These are phyloP conservation scores for Botrytis sinoallii DNA, from an alignment of 2,329 filamentous ascomycete species.

Conservation along the genomic window DNA sequence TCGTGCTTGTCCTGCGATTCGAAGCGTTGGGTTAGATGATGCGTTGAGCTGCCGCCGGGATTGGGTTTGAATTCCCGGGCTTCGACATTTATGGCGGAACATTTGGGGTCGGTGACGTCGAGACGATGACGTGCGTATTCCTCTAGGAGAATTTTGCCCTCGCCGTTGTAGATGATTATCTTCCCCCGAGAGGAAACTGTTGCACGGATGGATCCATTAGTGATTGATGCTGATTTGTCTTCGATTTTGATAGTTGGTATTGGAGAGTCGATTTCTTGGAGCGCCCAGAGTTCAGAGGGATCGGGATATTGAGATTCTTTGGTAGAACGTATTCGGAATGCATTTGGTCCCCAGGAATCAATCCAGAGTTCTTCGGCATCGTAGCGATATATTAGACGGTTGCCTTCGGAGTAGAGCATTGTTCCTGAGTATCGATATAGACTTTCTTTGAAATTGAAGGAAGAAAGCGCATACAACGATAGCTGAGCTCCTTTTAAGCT, in stretches of 20 bases:
- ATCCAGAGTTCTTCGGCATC: conserved; percentile 49
- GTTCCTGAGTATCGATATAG: background rate
- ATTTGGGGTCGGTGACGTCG: conserved; percentile 49
- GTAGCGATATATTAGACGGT: conserved; percentile 34
- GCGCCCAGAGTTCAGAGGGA: conserved; percentile 43
- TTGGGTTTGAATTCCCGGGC: conserved; percentile 50
- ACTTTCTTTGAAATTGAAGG: background rate
- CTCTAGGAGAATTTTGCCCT: conserved; percentile 46
- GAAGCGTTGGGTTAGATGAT: conserved; percentile 56
- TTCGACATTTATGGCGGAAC: conserved; percentile 49
- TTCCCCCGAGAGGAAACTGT: conserved; percentile 47
- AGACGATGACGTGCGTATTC: conserved; percentile 49
- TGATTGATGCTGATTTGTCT: conserved; percentile 38
- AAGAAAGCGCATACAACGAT: background rate
- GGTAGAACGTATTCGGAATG: conserved; percentile 48
- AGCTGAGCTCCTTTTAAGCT: background rate
- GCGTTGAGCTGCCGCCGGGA: conserved; percentile 43
- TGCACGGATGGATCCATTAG: conserved; percentile 49
- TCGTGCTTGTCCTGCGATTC: conserved; percentile 54
- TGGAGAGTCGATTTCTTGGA: conserved; percentile 25
- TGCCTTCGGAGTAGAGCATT: conserved; percentile 32
- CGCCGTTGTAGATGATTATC: conserved; percentile 45
- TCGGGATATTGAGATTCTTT: conserved; percentile 40
- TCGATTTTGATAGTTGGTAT: conserved; percentile 12
- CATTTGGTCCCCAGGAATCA: conserved; percentile 48